Conservation (phyloP, 768 basidiomycete genomes). For the Tylopilus felleus region DNA sequence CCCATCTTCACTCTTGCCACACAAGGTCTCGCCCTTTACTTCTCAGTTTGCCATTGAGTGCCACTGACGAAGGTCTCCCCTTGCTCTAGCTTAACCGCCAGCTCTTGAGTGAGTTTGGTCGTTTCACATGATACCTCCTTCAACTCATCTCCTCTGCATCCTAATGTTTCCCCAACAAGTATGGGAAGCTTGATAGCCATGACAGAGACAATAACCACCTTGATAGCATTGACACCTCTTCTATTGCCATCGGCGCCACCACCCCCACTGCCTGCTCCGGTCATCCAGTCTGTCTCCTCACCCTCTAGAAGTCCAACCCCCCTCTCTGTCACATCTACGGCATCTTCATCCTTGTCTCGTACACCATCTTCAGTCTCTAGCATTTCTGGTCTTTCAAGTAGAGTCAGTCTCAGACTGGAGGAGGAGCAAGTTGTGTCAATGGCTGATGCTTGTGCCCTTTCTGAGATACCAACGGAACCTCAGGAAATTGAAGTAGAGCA, state of each 20-base stretch:
- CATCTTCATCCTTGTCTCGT: conserved; percentile 33
- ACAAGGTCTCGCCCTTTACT: too few species aligned
- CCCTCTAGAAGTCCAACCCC: conserved; percentile 34
- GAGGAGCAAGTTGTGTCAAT: conserved; percentile 29
- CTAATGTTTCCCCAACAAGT: conserved; percentile 45
- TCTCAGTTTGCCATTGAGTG: too few species aligned
- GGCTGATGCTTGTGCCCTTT: conserved; percentile 15
- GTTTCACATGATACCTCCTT: conserved; percentile 62
- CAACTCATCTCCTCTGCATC: conserved; percentile 71
- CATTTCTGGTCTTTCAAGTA: conserved; percentile 44
- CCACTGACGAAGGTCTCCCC: too few species aligned
- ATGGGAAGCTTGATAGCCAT: conserved; percentile 33
- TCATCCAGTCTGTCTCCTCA: conserved; percentile 23
- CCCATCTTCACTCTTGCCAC: too few species aligned
- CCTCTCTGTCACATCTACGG: conserved; percentile 31
- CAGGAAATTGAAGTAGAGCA: conserved; percentile 23
- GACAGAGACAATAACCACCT: conserved; percentile 32
- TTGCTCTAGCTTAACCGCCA: too few species aligned
- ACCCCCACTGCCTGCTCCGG: conserved; percentile 18
- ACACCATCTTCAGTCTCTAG: conserved; percentile 39
- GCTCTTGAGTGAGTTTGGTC: too few species aligned
- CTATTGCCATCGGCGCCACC: background rate
- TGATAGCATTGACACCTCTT: conserved; percentile 10
- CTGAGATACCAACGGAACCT: conserved; percentile 52
- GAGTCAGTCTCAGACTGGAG: conserved; percentile 30